Percentiles rank a stretch among this genome's conserved stretches.
These are phyloP conservation scores for Linum tenue DNA, from an alignment of 345 rosid genomes.

Conservation along the genomic window DNA sequence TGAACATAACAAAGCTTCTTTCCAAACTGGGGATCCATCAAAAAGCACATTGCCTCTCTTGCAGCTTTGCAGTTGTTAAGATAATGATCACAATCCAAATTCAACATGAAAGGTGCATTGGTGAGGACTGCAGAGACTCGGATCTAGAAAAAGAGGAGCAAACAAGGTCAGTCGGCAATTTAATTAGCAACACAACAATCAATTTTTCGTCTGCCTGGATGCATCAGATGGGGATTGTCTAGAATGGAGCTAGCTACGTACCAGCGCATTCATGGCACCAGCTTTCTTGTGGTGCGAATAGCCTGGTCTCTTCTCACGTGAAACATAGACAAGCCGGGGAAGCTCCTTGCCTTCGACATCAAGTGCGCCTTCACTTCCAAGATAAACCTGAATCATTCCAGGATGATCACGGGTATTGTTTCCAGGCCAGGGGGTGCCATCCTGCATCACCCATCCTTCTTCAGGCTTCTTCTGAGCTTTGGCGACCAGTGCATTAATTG, in stretches of 20 bases:
- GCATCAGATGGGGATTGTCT: neutral
- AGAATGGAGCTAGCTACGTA: conserved; percentile 20
- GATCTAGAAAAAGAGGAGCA: conserved; percentile 32
- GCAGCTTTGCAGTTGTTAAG: conserved; percentile 82
- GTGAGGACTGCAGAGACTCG: conserved; percentile 95
- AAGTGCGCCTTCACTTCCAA: conserved; percentile 86
- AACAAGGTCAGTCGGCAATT: neutral
- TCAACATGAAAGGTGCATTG: conserved; percentile 86
- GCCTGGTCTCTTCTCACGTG: conserved; percentile 96
- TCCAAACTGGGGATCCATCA: conserved; percentile 95
- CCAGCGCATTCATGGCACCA: conserved; percentile 97
- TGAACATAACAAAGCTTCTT: conserved; percentile 95
- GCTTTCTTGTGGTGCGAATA: conserved; percentile 96
- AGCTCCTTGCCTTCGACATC: conserved; percentile 88
- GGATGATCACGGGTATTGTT: conserved; percentile 98
- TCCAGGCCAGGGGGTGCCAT: conserved; percentile 99
- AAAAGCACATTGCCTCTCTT: conserved; percentile 94
- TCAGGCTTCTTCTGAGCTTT: conserved; percentile 95
- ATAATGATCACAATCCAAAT: conserved; percentile 94
- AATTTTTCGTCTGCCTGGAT: neutral
- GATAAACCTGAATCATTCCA: conserved; percentile 98
- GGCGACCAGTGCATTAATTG: conserved; percentile 77
- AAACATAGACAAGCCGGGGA: conserved; percentile 85
- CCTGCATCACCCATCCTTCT: conserved; percentile 99
- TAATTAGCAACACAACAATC: neutral